Evolutionary conservation across 768 basidiomycete species (phyloP).

Genomic region (Termitomyces sp.): DNA sequence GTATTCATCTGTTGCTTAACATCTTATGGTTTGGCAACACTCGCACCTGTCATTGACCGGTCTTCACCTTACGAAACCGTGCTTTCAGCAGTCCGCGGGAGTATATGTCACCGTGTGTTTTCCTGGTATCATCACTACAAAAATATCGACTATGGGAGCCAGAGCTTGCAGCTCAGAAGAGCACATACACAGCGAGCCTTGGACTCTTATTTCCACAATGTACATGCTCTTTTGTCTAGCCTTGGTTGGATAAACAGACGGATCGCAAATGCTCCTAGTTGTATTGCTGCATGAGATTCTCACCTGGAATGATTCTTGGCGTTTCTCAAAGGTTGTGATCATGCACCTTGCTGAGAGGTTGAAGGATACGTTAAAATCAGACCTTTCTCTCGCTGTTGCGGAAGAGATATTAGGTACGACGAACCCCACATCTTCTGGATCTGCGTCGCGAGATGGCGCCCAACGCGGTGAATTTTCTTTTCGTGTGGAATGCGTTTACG

Average conservation of each 20-base stretch:
- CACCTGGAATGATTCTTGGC: not conserved
- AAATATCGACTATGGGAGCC: too few species aligned
- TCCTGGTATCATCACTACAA: too few species aligned
- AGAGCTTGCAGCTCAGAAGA: too few species aligned
- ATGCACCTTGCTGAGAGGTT: not conserved
- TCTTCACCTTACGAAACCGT: not conserved
- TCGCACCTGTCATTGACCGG: not conserved
- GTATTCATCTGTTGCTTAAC: not conserved
- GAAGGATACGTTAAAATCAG: not conserved
- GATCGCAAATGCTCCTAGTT: not conserved
- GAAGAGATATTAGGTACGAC: not conserved
- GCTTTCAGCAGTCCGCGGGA: not conserved
- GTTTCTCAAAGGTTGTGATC: not conserved
- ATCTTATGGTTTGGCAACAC: not conserved
- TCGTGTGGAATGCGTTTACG: not conserved
- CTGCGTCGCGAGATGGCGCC: not conserved
- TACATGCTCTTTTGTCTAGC: too few species aligned
- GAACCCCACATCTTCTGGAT: not conserved
- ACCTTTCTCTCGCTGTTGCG: not conserved
- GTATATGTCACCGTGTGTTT: too few species aligned
- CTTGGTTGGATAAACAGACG: not conserved
- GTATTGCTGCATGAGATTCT: not conserved
- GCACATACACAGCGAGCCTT: too few species aligned
- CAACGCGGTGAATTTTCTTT: not conserved
- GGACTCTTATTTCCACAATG: too few species aligned